These are phyloP conservation scores for Talaromyces sp. DNA, from an alignment of 2,329 filamentous ascomycete genomes.

Conservation along the genomic window DNA sequence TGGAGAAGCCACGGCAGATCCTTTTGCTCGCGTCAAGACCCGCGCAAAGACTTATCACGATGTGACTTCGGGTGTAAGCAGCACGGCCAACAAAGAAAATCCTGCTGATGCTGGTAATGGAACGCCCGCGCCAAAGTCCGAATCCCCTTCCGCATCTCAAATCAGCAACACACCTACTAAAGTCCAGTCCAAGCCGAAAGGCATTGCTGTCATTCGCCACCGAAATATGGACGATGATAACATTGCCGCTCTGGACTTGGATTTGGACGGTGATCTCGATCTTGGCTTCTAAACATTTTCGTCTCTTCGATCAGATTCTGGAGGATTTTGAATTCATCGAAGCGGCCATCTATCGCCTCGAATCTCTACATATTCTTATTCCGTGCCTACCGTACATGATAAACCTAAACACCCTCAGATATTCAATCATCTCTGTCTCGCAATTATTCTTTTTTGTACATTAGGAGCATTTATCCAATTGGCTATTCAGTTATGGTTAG, in stretches of 20 bases:
- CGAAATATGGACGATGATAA: conserved; percentile 88
- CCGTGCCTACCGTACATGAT: neutral
- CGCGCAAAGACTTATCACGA: conserved; percentile 68
- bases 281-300: conserved; percentile 2
- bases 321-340: neutral
- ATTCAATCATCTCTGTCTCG: neutral
- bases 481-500: neutral
- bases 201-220: conserved; percentile 68
- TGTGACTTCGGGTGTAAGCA: conserved; percentile 49
- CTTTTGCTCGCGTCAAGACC: conserved; percentile 62
- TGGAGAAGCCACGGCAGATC: conserved; percentile 58
- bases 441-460: neutral
- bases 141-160: conserved; percentile 50
- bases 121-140: conserved; percentile 50
- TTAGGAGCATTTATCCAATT: neutral
- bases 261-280: conserved; percentile 73
- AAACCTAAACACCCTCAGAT: neutral
- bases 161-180: conserved; percentile 37
- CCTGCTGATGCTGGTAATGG: conserved; percentile 51
- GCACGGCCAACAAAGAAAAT: conserved; percentile 41
- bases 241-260: conserved; percentile 82
- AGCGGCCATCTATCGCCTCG: neutral
- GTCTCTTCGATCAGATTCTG: neutral
- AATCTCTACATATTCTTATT: neutral
- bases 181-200: conserved; percentile 37